phyloP scores from a whole-genome alignment of 352 stramenopile genomes.

The Peronospora tabacina region DNA sequence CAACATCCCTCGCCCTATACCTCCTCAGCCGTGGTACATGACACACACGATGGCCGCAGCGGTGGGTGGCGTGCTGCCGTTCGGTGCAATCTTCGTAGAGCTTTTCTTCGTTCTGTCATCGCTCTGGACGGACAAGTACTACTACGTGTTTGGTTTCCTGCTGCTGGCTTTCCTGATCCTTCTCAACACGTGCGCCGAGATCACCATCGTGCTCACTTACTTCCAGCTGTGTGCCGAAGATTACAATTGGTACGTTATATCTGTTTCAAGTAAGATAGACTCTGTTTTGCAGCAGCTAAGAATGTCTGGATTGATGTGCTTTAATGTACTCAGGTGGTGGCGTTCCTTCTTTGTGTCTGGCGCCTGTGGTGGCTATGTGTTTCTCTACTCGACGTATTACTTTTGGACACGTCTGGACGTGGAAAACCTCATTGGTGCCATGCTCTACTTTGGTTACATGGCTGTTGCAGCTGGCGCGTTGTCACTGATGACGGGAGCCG shows the following conservation, averaged over 20 bases:
- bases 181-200: conserved; percentile 97
- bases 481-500: conserved; percentile 91
- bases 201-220: conserved; percentile 99
- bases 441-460: conserved; percentile 99
- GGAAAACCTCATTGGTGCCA: conserved; percentile 86
- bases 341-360: conserved; percentile 96
- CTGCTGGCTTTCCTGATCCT: conserved; percentile 98
- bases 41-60: conserved; percentile 87
- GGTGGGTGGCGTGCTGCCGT: conserved; percentile 97
- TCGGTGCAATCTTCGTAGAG: conserved; percentile 99
- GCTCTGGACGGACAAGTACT: conserved; percentile 99
- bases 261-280: neutral
- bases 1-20: conserved; percentile 97
- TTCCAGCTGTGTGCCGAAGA: conserved; percentile 99
- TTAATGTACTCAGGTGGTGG: conserved; percentile 87
- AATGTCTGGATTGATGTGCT: neutral
- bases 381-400: conserved; percentile 98
- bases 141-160: conserved; percentile 99
- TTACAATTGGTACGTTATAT: conserved; percentile 96
- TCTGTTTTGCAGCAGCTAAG: neutral
- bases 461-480: conserved; percentile 95
- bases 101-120: conserved; percentile 99
- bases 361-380: conserved; percentile 96
- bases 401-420: conserved; percentile 94
- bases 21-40: conserved; percentile 99